phyloP scores from a whole-genome alignment of 2,329 filamentous ascomycete genomes.

The Aspergillus clavatus region DNA sequence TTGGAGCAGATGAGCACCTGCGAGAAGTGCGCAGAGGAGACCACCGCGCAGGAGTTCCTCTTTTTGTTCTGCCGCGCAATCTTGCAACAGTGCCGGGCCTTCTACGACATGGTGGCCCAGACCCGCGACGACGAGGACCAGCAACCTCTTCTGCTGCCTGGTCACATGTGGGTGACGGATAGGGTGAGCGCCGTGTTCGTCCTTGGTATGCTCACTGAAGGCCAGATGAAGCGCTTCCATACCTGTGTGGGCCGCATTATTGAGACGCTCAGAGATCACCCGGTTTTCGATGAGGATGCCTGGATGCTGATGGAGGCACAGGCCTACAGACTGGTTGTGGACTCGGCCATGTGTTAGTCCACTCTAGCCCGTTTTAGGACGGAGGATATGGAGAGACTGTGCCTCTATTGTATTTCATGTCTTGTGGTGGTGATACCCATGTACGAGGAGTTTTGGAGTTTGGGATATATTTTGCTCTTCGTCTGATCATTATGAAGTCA shows the following conservation, averaged over 20 bases:
- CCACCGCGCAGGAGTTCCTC: not conserved
- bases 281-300: constrained; percentile 4
- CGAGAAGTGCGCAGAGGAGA: not conserved
- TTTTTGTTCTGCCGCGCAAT: constrained; percentile 1
- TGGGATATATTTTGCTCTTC: not conserved
- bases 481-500: not conserved
- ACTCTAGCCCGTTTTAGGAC: too few species aligned
- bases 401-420: too few species aligned
- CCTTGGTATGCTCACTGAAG: constrained; percentile 1
- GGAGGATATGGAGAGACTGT: too few species aligned
- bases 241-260: constrained; percentile 1
- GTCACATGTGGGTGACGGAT: not conserved
- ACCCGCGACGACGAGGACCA: not conserved
- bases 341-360: too few species aligned
- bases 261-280: not conserved
- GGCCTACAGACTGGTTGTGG: constrained; percentile 2
- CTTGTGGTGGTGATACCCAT: not conserved
- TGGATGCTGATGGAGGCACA: constrained; percentile 3
- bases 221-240: constrained; percentile 5
- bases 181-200: not conserved
- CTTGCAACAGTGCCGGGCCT: constrained; percentile 2
- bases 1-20: constrained; percentile 9
- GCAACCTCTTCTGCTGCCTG: not conserved
- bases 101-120: constrained; percentile 1
- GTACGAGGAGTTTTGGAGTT: not conserved